A percentile compares a stretch with the other conserved stretches of the same genome.
phyloP scores from a whole-genome alignment of 768 basidiomycete species.

The Leucocoprinus birnbaumii region DNA sequence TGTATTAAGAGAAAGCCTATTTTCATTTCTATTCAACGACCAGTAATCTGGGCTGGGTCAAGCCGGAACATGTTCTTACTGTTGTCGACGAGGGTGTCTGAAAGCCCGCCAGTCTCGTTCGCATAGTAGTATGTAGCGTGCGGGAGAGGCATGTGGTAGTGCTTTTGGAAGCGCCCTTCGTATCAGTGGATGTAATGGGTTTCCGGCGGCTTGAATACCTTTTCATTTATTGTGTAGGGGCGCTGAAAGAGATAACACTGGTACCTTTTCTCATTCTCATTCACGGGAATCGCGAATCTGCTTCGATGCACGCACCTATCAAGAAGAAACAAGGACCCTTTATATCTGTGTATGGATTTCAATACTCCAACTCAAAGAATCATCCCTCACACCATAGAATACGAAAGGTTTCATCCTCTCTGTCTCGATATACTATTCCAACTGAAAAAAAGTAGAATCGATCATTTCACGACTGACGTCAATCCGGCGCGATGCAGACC shows the following conservation, averaged over 20 bases:
- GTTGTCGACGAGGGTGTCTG: slow-evolving; percentile 1
- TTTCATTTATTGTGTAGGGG: slow-evolving; percentile 11
- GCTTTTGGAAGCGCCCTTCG: not conserved
- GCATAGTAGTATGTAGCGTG: not conserved
- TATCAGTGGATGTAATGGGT: not conserved
- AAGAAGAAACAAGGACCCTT: slow-evolving; percentile 17
- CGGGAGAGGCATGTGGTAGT: not conserved
- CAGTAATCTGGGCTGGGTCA: no score
- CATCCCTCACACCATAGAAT: slow-evolving; percentile 1
- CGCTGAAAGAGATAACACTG: slow-evolving; percentile 15
- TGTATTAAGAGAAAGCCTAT: slow-evolving; percentile 1
- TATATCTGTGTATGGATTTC: not conserved
- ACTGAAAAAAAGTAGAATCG: not conserved
- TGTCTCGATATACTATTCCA: not conserved
- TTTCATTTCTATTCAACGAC: no score
- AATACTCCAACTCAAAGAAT: not conserved
- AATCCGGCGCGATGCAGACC: not conserved
- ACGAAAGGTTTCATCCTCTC: not conserved
- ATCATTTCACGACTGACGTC: not conserved
- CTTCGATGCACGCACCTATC: slow-evolving; percentile 11
- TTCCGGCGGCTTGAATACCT: not conserved
- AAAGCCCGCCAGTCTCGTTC: not conserved
- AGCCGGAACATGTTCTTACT: not conserved
- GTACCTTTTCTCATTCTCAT: not conserved
- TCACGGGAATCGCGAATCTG: no score